phyloP scores from a whole-genome alignment of 2,329 filamentous ascomycete genomes.

The Fusarium keratoplasticum region DNA sequence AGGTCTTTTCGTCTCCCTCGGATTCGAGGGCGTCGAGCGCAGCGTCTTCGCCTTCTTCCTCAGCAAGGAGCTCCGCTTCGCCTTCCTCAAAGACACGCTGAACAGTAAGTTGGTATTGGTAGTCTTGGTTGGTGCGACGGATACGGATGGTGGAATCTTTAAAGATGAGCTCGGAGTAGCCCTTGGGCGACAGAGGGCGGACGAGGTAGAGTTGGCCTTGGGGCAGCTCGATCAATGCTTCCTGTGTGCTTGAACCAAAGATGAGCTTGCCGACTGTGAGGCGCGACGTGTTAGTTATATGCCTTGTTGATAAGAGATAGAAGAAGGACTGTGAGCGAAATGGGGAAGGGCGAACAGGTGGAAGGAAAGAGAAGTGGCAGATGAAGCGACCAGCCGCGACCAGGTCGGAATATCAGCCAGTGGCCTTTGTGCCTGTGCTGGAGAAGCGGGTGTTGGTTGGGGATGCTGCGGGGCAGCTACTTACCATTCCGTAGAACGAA shows the following conservation, averaged over 20 bases:
- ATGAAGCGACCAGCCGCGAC: constrained; percentile 8
- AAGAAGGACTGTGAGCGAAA: not conserved
- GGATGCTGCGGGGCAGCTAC: constrained; percentile 41
- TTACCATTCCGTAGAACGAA: constrained; percentile 55
- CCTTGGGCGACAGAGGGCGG: constrained; percentile 93
- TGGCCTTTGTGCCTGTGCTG: constrained; percentile 13
- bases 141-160: constrained; percentile 95
- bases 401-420: not conserved
- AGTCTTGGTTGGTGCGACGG: constrained; percentile 92
- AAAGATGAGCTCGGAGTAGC: constrained; percentile 98
- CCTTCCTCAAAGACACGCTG: constrained; percentile 98
- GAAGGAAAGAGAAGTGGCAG: constrained; percentile 3
- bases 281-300: constrained; percentile 21
- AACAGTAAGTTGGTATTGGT: constrained; percentile 96
- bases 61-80: constrained; percentile 89
- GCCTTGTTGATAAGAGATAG: constrained; percentile 1
- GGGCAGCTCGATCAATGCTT: constrained; percentile 92
- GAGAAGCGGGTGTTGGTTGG: constrained; percentile 19
- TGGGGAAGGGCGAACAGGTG: not conserved
- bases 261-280: constrained; percentile 86
- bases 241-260: constrained; percentile 87
- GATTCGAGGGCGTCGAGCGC: constrained; percentile 77
- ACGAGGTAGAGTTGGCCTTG: constrained; percentile 98
- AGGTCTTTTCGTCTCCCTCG: constrained; percentile 97
- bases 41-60: constrained; percentile 88